A percentile compares a stretch with the other conserved stretches of the same genome.
Conservation (phyloP, 768 basidiomycete species). For the Punctularia strigosozonata region DNA sequence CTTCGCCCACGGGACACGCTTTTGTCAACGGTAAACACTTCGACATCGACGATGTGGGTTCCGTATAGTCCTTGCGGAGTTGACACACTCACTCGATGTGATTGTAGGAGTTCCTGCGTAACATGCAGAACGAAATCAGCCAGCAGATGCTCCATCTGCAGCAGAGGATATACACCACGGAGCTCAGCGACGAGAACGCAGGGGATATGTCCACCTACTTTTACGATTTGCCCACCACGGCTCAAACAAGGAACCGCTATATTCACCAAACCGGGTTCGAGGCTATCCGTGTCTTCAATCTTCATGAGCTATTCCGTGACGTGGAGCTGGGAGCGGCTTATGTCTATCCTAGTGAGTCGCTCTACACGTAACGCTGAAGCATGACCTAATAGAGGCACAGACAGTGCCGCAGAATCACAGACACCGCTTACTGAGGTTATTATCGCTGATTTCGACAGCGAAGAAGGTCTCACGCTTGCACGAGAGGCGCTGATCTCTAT, state of each 20-base stretch:
- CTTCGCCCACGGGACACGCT: slow-evolving; percentile 43
- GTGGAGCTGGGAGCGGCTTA: slow-evolving; percentile 32
- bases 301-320: slow-evolving; percentile 49
- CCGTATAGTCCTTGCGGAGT: neutral
- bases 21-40: slow-evolving; percentile 88
- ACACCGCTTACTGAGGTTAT: slow-evolving; percentile 26
- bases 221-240: slow-evolving; percentile 76
- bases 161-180: slow-evolving; percentile 56
- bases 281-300: slow-evolving; percentile 38
- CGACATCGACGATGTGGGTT: slow-evolving; percentile 27
- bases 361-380: neutral
- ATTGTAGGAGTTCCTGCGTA: slow-evolving; percentile 49
- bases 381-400: too few species aligned
- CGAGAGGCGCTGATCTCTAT: slow-evolving; percentile 54
- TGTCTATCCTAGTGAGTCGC: slow-evolving; percentile 48
- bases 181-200: slow-evolving; percentile 39
- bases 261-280: slow-evolving; percentile 46
- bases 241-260: slow-evolving; percentile 59
- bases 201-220: slow-evolving; percentile 63
- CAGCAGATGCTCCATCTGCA: slow-evolving; percentile 59
- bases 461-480: slow-evolving; percentile 44
- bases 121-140: slow-evolving; percentile 46
- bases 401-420: too few species aligned
- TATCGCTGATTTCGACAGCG: slow-evolving; percentile 67
- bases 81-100: neutral